Conservation (phyloP, 306 rosid genomes). For the Canavalia ensiformis region DNA sequence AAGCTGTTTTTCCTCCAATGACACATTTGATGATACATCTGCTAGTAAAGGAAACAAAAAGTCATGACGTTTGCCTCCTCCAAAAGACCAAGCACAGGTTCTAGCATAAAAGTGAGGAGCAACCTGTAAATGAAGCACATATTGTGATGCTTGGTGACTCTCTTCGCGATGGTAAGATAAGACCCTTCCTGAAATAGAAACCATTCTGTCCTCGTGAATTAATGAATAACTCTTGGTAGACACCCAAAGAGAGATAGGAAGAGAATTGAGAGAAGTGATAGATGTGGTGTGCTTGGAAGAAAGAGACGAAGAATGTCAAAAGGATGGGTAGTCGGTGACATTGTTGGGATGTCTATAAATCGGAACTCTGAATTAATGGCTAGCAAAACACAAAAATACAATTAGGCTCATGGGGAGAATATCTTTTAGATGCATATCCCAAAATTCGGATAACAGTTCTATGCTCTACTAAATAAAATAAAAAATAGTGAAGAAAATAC, state of each 20-base stretch:
- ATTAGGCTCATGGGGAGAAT: not conserved
- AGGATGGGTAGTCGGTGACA: too few relatives aligned
- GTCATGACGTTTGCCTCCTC: not conserved
- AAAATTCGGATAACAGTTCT: not conserved
- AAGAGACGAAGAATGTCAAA: too few relatives aligned
- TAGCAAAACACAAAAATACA: not conserved
- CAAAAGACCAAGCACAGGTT: conserved; percentile 19
- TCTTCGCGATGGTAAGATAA: conserved; percentile 44
- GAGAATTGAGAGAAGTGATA: too few relatives aligned
- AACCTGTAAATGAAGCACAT: conserved; percentile 55
- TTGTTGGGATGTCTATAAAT: too few relatives aligned
- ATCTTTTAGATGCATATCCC: not conserved
- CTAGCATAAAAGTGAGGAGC: conserved; percentile 17
- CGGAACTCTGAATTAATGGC: not conserved
- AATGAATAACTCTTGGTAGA: not conserved
- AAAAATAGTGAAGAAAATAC: not conserved
- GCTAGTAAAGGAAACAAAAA: conserved; percentile 25
- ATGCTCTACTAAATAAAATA: conserved; percentile 4
- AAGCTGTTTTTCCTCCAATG: conserved; percentile 66
- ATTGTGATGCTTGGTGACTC: conserved; percentile 31
- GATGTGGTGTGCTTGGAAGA: too few relatives aligned
- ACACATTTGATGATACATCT: conserved; percentile 58
- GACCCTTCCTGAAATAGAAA: conserved; percentile 53
- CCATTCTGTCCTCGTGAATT: conserved; percentile 21
- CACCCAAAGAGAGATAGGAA: too few relatives aligned